phyloP scores from a whole-genome alignment of 805 yeast genomes.

The Saturnispora galanensis region DNA sequence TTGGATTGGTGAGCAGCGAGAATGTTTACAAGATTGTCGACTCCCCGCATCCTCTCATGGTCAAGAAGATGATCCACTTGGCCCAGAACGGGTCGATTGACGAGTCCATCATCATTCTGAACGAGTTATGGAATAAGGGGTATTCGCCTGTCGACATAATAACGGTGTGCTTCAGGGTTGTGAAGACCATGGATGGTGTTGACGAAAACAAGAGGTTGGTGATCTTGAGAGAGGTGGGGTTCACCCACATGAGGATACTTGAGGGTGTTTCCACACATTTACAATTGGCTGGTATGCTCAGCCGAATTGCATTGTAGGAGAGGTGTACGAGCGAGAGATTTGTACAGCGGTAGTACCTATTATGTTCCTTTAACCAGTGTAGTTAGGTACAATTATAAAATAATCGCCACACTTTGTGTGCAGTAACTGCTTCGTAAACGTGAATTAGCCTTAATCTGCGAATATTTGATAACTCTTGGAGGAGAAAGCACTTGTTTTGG shows the following conservation, averaged over 20 bases:
- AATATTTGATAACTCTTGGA: too few relatives aligned
- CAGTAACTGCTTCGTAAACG: too few relatives aligned
- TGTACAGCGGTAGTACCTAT: too few relatives aligned
- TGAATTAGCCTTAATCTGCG: too few relatives aligned
- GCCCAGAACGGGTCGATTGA: constrained; percentile 36
- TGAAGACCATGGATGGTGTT: constrained; percentile 50
- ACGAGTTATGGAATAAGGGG: constrained; percentile 76
- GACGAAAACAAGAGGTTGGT: constrained; percentile 64
- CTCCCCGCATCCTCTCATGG: constrained; percentile 87
- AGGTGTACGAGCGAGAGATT: too few relatives aligned
- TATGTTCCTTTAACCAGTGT: too few relatives aligned
- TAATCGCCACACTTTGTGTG: too few relatives aligned
- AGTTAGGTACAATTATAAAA: too few relatives aligned
- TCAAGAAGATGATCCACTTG: constrained; percentile 54
- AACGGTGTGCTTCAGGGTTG: constrained; percentile 80
- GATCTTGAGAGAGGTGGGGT: constrained; percentile 77
- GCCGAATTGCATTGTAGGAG: neutral
- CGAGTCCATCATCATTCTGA: constrained; percentile 52
- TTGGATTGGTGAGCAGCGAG: constrained; percentile 80
- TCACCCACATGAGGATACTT: constrained; percentile 81
- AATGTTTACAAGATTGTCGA: constrained; percentile 94
- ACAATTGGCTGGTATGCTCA: constrained; percentile 72
- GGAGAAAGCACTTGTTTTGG: too few relatives aligned
- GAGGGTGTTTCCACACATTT: constrained; percentile 88
- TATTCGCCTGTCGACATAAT: constrained; percentile 90